These are phyloP conservation scores for Termitomyces sp. DNA, from an alignment of 768 basidiomycete species.

Conservation along the genomic window DNA sequence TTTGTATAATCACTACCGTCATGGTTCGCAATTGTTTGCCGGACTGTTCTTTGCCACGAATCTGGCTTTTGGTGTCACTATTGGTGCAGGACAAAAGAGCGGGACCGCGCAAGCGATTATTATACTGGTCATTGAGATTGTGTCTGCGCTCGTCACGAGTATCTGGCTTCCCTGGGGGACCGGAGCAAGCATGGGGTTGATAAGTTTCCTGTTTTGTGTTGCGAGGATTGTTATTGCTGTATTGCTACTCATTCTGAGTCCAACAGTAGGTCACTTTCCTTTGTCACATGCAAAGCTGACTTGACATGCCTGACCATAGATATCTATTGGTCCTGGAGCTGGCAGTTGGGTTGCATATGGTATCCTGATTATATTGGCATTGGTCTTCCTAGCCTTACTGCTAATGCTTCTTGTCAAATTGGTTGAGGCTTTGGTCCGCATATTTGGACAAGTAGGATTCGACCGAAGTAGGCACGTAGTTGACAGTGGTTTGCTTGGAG, in stretches of 20 bases:
- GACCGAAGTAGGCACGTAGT: constrained; percentile 74
- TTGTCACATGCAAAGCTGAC: constrained; percentile 8
- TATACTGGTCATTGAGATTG: constrained; percentile 84
- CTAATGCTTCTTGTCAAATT: constrained; percentile 84
- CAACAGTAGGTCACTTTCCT: constrained; percentile 54
- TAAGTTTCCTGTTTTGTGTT: constrained; percentile 91
- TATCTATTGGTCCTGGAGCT: constrained; percentile 75
- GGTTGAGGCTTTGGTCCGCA: constrained; percentile 74
- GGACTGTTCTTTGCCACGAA: constrained; percentile 77
- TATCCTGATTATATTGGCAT: constrained; percentile 74
- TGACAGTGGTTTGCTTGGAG: constrained; percentile 86
- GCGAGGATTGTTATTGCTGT: constrained; percentile 88
- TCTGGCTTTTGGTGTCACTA: constrained; percentile 73
- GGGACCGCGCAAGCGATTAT: constrained; percentile 91
- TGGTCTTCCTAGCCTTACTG: constrained; percentile 80
- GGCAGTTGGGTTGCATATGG: constrained; percentile 94
- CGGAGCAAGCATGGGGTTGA: constrained; percentile 93
- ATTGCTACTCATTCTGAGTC: constrained; percentile 83
- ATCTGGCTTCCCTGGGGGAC: constrained; percentile 97
- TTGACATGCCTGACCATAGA: constrained; percentile 37
- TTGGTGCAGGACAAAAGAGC: constrained; percentile 85
- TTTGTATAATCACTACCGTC: constrained; percentile 91
- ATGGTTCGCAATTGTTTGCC: constrained; percentile 87
- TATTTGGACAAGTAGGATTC: constrained; percentile 74
- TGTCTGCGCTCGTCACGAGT: constrained; percentile 81